Evolutionary conservation across 1,284 basidiomycete species (phyloP), one percentile per base, ranked within the genome.

Genomic region (Cutaneotrichosporon arboriforme): DNA sequence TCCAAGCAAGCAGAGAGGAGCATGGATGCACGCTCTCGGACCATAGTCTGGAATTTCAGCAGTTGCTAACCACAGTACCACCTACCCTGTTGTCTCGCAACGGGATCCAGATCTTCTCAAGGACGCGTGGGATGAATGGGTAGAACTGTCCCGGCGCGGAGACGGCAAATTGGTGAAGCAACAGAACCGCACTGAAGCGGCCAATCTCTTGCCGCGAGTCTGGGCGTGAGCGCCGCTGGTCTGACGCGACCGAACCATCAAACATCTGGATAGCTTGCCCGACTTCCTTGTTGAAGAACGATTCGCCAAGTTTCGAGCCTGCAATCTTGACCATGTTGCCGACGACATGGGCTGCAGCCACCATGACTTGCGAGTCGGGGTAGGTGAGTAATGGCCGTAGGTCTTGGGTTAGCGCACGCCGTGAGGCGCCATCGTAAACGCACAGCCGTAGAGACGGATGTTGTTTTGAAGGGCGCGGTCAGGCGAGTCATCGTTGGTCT

Each of bases 11-110:
- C 87, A 0, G 90, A 88, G 7, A 97, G 78, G 1, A 96, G 81
- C 68, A 94, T 89, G 0, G 90, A 90, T 0, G 92, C 90, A 21
- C 89, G 86, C 73, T 97, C 93, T 55, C 92, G 79, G 8, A 97
- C 87, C 67, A 90, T 68, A 1, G 71, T 72, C 71, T 75, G 54
- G 2, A 21, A 10, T 14, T 51, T 60, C 33, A 58, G 56, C 44
- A 35, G 4, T 20, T 9, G n/a, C 10, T 14, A 4, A 34, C 20
- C 4, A 15, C 20, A 4, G 12, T 31, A 31, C 26, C 8, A 63
- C 74, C 83, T 45, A 88, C 81, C 46, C 89, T 81, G 23, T 85
- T 80, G 72, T 97, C 93, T 31, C 91, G 78, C 31, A 97, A 74
- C 1, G 92, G 89, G 1, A 86, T 83, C 63, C 93, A 85, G 53